Percentiles rank a stretch among this genome's conserved stretches.
Conservation (phyloP, 305 asterid genomes). For the Solanum hybrid region DNA sequence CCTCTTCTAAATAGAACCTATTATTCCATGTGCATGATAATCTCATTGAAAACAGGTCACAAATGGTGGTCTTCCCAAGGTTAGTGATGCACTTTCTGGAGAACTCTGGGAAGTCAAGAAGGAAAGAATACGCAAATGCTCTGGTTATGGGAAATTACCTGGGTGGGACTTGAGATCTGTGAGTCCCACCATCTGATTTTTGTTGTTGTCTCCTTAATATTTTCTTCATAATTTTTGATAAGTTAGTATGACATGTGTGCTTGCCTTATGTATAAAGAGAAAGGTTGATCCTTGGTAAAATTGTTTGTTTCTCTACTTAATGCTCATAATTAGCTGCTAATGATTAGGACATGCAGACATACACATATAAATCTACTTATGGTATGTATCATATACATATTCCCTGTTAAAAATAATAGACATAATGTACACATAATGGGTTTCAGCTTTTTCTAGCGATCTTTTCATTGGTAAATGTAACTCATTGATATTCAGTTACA, state of each 20-base stretch:
- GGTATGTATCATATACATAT: background rate
- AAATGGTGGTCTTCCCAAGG: conserved; percentile 74
- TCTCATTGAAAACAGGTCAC: conserved; percentile 42
- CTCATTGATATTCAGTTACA: background rate
- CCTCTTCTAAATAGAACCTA: background rate
- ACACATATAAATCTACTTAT: background rate
- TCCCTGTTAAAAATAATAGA: background rate
- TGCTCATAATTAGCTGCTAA: background rate
- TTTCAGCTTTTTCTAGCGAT: background rate
- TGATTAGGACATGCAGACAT: background rate
- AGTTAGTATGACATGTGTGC: background rate
- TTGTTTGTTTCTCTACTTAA: background rate
- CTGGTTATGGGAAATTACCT: conserved; percentile 69
- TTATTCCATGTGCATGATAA: conserved; percentile 1
- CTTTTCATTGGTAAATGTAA: background rate
- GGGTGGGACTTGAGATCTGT: conserved; percentile 99
- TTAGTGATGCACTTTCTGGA: conserved; percentile 94
- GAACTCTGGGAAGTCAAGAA: conserved; percentile 96
- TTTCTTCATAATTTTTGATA: background rate
- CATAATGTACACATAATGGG: background rate
- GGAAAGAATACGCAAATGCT: conserved; percentile 90
- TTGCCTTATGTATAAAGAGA: background rate
- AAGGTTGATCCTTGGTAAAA: background rate
- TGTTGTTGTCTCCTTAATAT: conserved; percentile 1
- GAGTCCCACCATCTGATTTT: conserved; percentile 31